Base-by-base conservation (phyloP, 768 basidiomycete species). In the Suillus hirtellus region DNA sequence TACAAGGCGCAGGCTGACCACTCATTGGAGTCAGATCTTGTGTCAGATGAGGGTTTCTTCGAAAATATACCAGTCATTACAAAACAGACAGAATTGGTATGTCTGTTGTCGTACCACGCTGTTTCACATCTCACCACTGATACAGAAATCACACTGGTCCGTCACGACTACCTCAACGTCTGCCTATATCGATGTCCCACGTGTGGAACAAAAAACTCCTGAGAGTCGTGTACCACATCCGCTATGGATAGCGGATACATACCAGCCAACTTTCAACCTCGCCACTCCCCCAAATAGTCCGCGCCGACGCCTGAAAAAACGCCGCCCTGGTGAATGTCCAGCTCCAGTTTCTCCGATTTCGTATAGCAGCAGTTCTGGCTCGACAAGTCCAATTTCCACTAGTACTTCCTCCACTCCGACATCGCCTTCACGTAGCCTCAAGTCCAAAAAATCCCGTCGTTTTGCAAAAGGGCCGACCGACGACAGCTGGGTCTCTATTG, bases 81-180 rank as follows among this genome's bases (percentile, higher is more conserved):
- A 37, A 43, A 34, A 62, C 63, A 59, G 12, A 17, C 60, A 5
- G 12, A 59, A 46, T 54, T 68, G 47, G 73, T 76, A 60, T 60
- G 75, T 31, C 31, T n/a, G 4, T 37, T 7, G 6, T 17, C 37
- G 34, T 19, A 31, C 24, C 15, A 31, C 10, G 15, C 31, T 44
- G 3, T 3, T 43, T 15, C 34, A 11, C 17, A 47, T 50, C 34
- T 46, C 15, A 34, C 44, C 11, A 21, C 43, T 31, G n/a, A 17
- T 56, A 14, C 54, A 77, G 77, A 66, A 52, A 49, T 77, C 77
- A 10, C 77, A 73, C 19, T 78, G 78, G 61, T 77, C 77, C 37
- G 67, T 68, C 31, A 75, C 76, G 38, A 77, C 76, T 6, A 72
- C 70, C 0, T 72, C 77, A 5, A 76, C 76, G 2, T 78, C 76